Evolutionary conservation across 2,329 filamentous ascomycete genomes (phyloP).

Genomic region (Apiospora rasikravindrae): DNA sequence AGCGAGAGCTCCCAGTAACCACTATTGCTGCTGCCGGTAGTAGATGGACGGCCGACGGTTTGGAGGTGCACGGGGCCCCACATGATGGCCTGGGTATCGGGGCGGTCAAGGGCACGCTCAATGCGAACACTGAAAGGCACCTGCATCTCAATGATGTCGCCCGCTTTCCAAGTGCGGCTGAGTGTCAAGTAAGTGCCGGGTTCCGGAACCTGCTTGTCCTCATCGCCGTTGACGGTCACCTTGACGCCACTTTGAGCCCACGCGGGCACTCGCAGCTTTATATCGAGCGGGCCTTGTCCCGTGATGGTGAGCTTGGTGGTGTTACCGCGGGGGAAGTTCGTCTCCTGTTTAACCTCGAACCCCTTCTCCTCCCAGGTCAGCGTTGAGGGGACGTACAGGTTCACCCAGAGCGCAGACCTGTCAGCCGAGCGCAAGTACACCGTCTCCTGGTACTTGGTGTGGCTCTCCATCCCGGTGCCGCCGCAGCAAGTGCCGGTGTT

Average conservation of each 20-base stretch:
- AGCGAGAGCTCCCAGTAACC: slow-evolving; percentile 37
- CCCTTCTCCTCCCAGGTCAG: slow-evolving; percentile 37
- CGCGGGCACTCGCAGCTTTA: slow-evolving; percentile 39
- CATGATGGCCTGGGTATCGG: slow-evolving; percentile 39
- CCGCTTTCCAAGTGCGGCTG: slow-evolving; percentile 35
- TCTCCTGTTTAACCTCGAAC: slow-evolving; percentile 37
- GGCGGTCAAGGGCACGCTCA: slow-evolving; percentile 39
- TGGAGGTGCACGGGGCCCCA: slow-evolving; percentile 40
- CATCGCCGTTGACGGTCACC: slow-evolving; percentile 36
- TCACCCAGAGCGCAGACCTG: slow-evolving; percentile 39
- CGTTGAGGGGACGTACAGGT: slow-evolving; percentile 39
- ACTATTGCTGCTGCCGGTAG: slow-evolving; percentile 24
- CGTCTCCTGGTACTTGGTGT: slow-evolving; percentile 43
- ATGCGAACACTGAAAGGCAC: slow-evolving; percentile 39
- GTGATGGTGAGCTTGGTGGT: slow-evolving; percentile 35
- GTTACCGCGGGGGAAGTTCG: slow-evolving; percentile 35
- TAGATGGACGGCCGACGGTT: slow-evolving; percentile 32
- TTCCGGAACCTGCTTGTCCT: slow-evolving; percentile 20
- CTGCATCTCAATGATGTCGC: slow-evolving; percentile 36
- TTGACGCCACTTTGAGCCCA: slow-evolving; percentile 37
- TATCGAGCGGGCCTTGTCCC: slow-evolving; percentile 35
- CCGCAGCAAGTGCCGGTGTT: slow-evolving; percentile 42
- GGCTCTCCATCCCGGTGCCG: slow-evolving; percentile 40
- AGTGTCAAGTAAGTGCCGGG: slow-evolving; percentile 38
- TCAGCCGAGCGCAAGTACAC: slow-evolving; percentile 41